Percentiles rank a stretch among this genome's conserved stretches.
Evolutionary conservation across 2,329 filamentous ascomycete genomes (phyloP).

Genomic region (Cucurbitaria berberidis): DNA sequence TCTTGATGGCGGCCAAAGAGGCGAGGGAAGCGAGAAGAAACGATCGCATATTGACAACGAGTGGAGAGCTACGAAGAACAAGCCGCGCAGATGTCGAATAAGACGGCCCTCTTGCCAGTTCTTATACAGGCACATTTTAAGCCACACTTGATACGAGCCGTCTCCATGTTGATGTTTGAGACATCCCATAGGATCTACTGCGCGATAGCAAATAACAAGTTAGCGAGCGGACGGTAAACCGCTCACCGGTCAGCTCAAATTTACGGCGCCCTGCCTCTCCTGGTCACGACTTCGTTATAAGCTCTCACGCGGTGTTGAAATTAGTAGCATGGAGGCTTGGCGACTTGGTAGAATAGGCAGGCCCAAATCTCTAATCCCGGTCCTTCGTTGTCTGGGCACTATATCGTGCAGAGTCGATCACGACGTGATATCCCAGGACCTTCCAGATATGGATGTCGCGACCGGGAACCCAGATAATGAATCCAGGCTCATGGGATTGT

Average conservation of each 20-base stretch:
- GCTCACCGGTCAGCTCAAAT: slow-evolving; percentile 8
- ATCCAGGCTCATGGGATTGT: slow-evolving; percentile 4
- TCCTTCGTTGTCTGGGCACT: slow-evolving; percentile 19
- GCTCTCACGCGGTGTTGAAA: slow-evolving; percentile 9
- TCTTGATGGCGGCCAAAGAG: slow-evolving; percentile 30
- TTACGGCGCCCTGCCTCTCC: slow-evolving; percentile 20
- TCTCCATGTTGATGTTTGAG: background rate
- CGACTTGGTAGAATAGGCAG: slow-evolving; percentile 25
- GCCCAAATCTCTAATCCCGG: slow-evolving; percentile 16
- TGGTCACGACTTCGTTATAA: slow-evolving; percentile 11
- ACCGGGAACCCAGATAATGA: slow-evolving; percentile 12
- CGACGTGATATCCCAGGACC: slow-evolving; percentile 14
- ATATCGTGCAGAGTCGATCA: slow-evolving; percentile 14
- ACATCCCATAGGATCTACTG: background rate
- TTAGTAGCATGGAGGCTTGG: slow-evolving; percentile 17
- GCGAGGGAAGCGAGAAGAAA: slow-evolving; percentile 39
- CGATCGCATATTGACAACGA: slow-evolving; percentile 36
- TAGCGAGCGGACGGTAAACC: slow-evolving; percentile 6
- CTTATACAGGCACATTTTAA: slow-evolving; percentile 17
- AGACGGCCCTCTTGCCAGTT: slow-evolving; percentile 2
- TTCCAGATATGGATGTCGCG: slow-evolving; percentile 19
- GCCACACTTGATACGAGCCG: slow-evolving; percentile 4
- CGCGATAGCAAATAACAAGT: slow-evolving; percentile 7
- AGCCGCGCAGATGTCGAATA: slow-evolving; percentile 11
- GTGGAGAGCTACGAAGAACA: slow-evolving; percentile 17